Evolutionary conservation across 768 basidiomycete species (phyloP), one percentile per base, ranked within the genome.

Genomic region (Lentinula boryana): DNA sequence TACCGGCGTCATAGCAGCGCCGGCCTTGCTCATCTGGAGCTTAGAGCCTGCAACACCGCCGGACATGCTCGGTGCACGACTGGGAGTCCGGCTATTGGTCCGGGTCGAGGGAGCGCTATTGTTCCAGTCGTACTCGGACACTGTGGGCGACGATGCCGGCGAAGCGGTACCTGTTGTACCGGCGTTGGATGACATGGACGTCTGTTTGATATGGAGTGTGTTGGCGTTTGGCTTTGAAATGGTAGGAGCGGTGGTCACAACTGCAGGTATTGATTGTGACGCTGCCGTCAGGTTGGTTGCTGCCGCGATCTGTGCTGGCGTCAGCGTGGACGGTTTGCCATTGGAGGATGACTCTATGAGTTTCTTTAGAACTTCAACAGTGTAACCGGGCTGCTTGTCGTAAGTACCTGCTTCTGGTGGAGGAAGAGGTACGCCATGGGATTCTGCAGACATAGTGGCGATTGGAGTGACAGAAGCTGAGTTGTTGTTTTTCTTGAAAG

Each of bases 41-140:
- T 72, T 78, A 49, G 71, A 70, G 2, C 76, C 70, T 18, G 76
- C 69, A 9, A 77, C 70, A 49, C 80, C 79, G 36, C 38, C 38
- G 15, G 62, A 63, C 61, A 64, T 62, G 50, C 62, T 62, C 16
- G 63, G 74, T 3, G 78, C 76, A 58, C 80, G 73, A 61, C 80
- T 82, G 7, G 72, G 72, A 6, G 76, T 68, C 46, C 72, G 70
- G 33, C 79, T 82, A 33, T 81, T 78, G 2, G 80, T 76, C 57
- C 78, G 73, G 0, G 78, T 81, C 12, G 81, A 79, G 2, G 81
- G 80, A 35, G 71, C 68, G 63, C 80, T 82, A 21, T 10, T 56
- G 70, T 74, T 78, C 66, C 72, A 75, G 61, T 76, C 81, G 65
- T 73, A 72, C 16, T 82, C 81, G 18, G 80, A 80, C 0, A 74